Evolutionary conservation across 2,329 filamentous ascomycete genomes (phyloP).

Genomic region (Monilinia fructicola): DNA sequence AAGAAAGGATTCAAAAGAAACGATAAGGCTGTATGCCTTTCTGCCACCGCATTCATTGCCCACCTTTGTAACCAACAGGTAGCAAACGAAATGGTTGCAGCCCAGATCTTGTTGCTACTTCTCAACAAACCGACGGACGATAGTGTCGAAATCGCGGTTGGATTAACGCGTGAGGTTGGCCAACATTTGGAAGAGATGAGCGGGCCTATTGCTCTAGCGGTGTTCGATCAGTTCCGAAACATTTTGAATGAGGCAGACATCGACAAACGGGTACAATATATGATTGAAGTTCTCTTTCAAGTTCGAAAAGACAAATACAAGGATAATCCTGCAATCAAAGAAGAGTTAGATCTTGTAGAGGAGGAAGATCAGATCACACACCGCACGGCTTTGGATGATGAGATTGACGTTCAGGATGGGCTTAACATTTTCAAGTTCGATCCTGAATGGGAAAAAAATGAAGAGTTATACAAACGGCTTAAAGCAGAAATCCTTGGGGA

Average conservation of each 20-base stretch:
- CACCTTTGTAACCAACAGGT: conserved; percentile 97
- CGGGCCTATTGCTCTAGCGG: conserved; percentile 77
- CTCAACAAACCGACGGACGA: conserved; percentile 96
- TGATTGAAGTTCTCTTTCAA: conserved; percentile 97
- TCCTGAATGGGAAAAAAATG: conserved; percentile 82
- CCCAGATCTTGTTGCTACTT: conserved; percentile 87
- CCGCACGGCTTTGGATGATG: conserved; percentile 75
- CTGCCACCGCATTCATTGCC: conserved; percentile 90
- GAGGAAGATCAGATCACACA: conserved; percentile 99
- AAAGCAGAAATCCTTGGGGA: conserved; percentile 94
- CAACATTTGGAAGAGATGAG: conserved; percentile 97
- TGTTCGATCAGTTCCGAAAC: conserved; percentile 94
- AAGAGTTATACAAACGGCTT: conserved; percentile 83
- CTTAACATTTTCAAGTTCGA: conserved; percentile 97
- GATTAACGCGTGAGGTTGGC: conserved; percentile 87
- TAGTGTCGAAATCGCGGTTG: conserved; percentile 95
- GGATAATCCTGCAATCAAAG: conserved; percentile 84
- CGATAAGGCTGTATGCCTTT: conserved; percentile 93
- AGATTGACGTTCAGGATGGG: conserved; percentile 79
- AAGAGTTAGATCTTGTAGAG: conserved; percentile 92
- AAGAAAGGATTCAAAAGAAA: conserved; percentile 94
- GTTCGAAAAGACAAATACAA: conserved; percentile 96
- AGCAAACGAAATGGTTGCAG: conserved; percentile 87
- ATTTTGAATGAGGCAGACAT: conserved; percentile 97
- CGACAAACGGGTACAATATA: conserved; percentile 97